Conservation (phyloP, 345 rosid genomes). For the Rhodamnia rubescens region DNA sequence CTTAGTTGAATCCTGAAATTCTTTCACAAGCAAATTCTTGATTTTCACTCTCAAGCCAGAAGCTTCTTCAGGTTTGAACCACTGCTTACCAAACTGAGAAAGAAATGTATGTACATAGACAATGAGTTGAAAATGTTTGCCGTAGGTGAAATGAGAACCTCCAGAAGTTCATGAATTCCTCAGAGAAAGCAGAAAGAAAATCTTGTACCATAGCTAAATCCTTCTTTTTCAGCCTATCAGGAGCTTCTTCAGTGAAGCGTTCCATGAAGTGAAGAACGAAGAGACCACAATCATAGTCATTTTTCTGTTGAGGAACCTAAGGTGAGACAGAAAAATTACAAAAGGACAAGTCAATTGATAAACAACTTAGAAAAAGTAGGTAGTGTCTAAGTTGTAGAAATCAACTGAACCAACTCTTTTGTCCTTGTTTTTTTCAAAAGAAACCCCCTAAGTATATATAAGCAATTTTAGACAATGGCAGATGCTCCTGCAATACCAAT, state of each 20-base stretch:
- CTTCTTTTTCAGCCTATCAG: conserved; percentile 67
- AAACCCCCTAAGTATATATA: neutral
- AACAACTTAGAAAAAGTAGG: neutral
- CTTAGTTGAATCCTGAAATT: conserved; percentile 26
- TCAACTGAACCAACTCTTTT: neutral
- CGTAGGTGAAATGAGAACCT: neutral
- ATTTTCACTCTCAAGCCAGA: conserved; percentile 68
- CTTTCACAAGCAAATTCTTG: conserved; percentile 31
- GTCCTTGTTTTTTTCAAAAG: neutral
- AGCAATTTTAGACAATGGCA: neutral
- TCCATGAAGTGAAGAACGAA: conserved; percentile 85
- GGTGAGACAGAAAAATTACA: neutral
- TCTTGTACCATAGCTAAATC: conserved; percentile 59
- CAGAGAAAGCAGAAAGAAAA: neutral
- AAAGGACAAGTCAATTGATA: neutral
- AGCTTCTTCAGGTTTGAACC: conserved; percentile 90
- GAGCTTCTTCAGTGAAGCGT: conserved; percentile 76
- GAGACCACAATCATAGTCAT: conserved; percentile 88
- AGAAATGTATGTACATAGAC: neutral
- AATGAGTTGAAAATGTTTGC: neutral
- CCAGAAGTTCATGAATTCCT: neutral
- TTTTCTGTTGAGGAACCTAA: conserved; percentile 94
- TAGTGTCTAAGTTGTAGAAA: neutral
- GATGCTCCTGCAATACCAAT: neutral
- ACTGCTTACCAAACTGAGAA: conserved; percentile 64